These are phyloP conservation scores for Mortierella sp. DNA, from an alignment of 371 early-diverging fungal genomes.

Conservation along the genomic window DNA sequence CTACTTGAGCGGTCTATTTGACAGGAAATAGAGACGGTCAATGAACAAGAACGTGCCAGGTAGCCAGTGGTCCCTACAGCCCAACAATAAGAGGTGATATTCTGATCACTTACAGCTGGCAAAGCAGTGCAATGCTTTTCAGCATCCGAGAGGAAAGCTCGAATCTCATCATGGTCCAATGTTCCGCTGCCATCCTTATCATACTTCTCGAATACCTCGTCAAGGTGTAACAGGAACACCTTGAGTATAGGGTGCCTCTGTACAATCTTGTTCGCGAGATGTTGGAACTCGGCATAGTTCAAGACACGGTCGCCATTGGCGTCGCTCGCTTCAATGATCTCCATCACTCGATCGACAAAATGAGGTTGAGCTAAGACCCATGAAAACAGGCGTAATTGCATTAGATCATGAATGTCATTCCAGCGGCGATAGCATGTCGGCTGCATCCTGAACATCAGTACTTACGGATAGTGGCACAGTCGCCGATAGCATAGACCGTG, in stretches of 20 bases:
- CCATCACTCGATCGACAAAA: constrained; percentile 63
- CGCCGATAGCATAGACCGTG: constrained; percentile 86
- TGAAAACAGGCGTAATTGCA: not conserved
- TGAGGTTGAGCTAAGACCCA: constrained; percentile 68
- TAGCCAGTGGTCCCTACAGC: too few relatives aligned
- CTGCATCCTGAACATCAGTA: too few relatives aligned
- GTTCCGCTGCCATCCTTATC: constrained; percentile 68
- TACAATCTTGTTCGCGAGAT: constrained; percentile 54
- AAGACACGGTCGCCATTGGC: constrained; percentile 62
- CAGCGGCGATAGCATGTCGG: too few relatives aligned
- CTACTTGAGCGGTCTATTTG: constrained; percentile 88
- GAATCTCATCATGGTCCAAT: constrained; percentile 73
- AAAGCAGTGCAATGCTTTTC: constrained; percentile 76
- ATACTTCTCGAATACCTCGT: constrained; percentile 64
- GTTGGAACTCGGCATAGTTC: constrained; percentile 61
- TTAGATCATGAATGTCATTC: too few relatives aligned
- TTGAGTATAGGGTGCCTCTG: constrained; percentile 63
- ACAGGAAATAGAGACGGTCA: constrained; percentile 1
- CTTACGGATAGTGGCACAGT: constrained; percentile 79
- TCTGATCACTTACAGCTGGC: constrained; percentile 70
- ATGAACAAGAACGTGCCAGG: not conserved
- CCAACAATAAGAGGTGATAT: not conserved
- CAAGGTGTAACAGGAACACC: constrained; percentile 62
- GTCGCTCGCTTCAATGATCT: constrained; percentile 64
- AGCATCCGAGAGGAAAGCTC: constrained; percentile 64